Conservation (phyloP, 1,139 yeast species). For the Lizanozyma gosingica region DNA sequence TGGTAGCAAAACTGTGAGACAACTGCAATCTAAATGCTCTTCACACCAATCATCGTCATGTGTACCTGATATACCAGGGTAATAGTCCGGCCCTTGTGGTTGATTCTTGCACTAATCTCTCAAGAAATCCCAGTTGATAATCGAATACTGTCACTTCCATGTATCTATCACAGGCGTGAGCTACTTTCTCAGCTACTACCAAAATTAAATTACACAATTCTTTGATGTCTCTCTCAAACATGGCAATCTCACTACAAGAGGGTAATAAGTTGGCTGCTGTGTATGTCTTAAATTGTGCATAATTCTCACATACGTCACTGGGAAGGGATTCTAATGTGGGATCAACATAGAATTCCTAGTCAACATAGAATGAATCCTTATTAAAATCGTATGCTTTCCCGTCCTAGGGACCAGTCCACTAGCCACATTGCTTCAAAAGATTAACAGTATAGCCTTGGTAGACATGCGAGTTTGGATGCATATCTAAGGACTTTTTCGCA, state of each 20-base stretch:
- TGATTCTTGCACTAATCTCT: constrained; percentile 38
- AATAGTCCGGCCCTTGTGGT: constrained; percentile 55
- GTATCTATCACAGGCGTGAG: constrained; percentile 44
- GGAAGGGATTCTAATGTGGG: constrained; percentile 38
- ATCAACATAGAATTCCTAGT: constrained; percentile 48
- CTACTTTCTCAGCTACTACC: constrained; percentile 42
- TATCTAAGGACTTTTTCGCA: background rate
- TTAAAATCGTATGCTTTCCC: constrained; percentile 42
- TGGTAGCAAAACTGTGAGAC: constrained; percentile 53
- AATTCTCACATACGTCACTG: constrained; percentile 18
- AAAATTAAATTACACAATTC: constrained; percentile 38
- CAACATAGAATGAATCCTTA: constrained; percentile 55
- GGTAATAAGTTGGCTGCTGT: constrained; percentile 54
- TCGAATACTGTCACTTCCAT: constrained; percentile 18
- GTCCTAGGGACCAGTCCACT: constrained; percentile 62
- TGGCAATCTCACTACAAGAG: constrained; percentile 10
- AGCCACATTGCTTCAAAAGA: constrained; percentile 35
- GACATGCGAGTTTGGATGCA: background rate
- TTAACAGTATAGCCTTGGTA: no score
- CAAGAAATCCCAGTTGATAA: constrained; percentile 30
- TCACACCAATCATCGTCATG: constrained; percentile 46
- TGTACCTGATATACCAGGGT: constrained; percentile 15
- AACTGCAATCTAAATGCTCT: constrained; percentile 56
- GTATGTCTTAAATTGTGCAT: constrained; percentile 32
- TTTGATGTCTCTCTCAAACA: constrained; percentile 30